Percentiles rank a stretch among this genome's conserved stretches.
phyloP scores from a whole-genome alignment of 306 rosid species.

The Fragaria nilgerrensis region DNA sequence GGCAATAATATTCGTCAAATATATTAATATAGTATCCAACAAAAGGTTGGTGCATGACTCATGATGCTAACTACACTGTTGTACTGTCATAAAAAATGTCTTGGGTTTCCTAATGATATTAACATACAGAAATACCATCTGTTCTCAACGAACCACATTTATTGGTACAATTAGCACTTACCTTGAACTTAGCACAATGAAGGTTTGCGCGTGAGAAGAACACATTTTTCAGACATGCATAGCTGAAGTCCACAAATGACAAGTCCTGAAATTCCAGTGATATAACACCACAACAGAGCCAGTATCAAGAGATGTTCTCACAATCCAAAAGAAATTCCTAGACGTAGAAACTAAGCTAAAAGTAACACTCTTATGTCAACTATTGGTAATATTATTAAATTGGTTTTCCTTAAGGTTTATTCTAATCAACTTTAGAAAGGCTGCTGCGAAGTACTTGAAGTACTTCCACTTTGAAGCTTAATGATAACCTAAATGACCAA shows the following conservation, averaged over 20 bases:
- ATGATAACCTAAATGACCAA: neutral
- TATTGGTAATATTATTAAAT: neutral
- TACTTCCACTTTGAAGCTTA: neutral
- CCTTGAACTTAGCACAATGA: slow-evolving; percentile 87
- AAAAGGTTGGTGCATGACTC: neutral
- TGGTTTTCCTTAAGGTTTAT: neutral
- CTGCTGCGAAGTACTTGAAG: neutral
- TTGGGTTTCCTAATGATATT: neutral
- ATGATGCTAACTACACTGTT: neutral
- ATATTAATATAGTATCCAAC: neutral
- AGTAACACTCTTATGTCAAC: neutral
- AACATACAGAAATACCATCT: neutral
- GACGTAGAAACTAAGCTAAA: neutral
- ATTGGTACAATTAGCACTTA: slow-evolving; percentile 22
- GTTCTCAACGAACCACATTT: neutral
- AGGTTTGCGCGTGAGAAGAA: slow-evolving; percentile 92
- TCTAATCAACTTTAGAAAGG: slow-evolving; percentile 5
- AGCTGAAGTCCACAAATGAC: slow-evolving; percentile 83
- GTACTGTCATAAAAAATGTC: neutral
- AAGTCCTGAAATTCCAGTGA: slow-evolving; percentile 65
- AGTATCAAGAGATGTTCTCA: slow-evolving; percentile 12
- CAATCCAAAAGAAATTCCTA: neutral
- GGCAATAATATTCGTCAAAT: neutral
- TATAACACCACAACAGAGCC: slow-evolving; percentile 1
- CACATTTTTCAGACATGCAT: slow-evolving; percentile 85